Conservation (phyloP, 495 filamentous ascomycete species). For the Apiosordaria backusii region DNA sequence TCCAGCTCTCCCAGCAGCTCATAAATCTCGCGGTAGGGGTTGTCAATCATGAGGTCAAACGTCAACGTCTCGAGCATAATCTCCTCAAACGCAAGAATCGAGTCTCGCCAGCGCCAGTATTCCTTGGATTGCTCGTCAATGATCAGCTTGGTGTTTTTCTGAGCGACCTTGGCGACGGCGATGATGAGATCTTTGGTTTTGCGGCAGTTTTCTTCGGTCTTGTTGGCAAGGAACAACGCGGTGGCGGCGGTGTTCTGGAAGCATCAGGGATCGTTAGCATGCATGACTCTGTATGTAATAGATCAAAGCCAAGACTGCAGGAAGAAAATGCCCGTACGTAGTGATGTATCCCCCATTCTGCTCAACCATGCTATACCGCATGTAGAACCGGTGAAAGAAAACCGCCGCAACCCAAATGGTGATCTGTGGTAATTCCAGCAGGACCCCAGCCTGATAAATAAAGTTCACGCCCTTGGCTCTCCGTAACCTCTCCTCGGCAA, state of each 20-base stretch:
- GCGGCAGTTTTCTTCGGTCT: constrained; percentile 92
- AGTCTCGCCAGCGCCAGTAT: constrained; percentile 95
- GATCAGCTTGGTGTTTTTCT: constrained; percentile 80
- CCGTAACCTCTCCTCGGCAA: constrained; percentile 68
- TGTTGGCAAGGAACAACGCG: constrained; percentile 87
- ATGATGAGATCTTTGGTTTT: constrained; percentile 91
- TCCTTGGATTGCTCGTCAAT: constrained; percentile 96
- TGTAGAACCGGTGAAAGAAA: constrained; percentile 92
- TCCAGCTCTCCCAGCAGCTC: constrained; percentile 67
- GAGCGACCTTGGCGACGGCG: constrained; percentile 87
- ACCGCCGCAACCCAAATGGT: constrained; percentile 89
- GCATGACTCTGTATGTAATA: not conserved
- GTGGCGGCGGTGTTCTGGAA: constrained; percentile 75
- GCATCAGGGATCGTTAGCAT: too few relatives aligned
- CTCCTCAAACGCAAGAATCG: constrained; percentile 86
- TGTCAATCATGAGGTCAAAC: constrained; percentile 87
- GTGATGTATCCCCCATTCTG: constrained; percentile 71
- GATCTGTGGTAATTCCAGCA: constrained; percentile 86
- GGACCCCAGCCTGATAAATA: constrained; percentile 88
- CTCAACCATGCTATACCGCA: constrained; percentile 75
- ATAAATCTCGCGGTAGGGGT: constrained; percentile 77
- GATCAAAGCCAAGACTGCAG: too few relatives aligned
- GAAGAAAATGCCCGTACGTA: constrained; percentile 52
- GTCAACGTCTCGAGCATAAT: constrained; percentile 85
- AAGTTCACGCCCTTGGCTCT: constrained; percentile 93